Evolutionary conservation across 805 yeast genomes (phyloP).

Genomic region (Teunomyces funiuensis): DNA sequence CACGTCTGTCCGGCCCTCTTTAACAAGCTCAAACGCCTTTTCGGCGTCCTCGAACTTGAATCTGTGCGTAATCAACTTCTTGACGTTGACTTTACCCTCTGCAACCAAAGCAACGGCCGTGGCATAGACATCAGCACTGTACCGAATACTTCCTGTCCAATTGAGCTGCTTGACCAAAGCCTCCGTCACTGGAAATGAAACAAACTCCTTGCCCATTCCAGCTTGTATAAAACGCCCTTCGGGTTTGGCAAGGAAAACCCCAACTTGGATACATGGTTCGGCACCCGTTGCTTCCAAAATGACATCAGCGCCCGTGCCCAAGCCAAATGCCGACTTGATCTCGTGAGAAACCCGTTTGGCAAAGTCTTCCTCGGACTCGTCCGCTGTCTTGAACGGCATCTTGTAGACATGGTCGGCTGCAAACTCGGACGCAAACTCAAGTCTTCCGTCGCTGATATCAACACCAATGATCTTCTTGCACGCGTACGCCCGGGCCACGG

Average conservation of each 20-base stretch:
- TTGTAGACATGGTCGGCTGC: not conserved
- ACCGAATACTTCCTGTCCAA: not conserved
- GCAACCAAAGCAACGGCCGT: not conserved
- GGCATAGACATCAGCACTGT: not conserved
- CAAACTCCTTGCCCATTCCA: not conserved
- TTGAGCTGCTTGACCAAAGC: not conserved
- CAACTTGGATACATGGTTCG: not conserved
- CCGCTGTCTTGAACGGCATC: not conserved
- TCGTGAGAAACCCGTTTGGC: not conserved
- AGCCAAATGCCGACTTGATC: not conserved
- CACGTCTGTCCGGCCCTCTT: not conserved
- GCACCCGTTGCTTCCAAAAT: not conserved
- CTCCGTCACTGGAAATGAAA: not conserved
- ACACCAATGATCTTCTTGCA: not conserved
- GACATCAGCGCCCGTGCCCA: not conserved
- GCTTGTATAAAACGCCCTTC: not conserved
- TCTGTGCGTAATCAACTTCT: not conserved
- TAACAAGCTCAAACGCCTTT: not conserved
- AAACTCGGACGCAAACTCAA: not conserved
- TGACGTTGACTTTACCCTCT: not conserved
- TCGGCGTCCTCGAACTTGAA: not conserved
- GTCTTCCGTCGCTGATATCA: not conserved
- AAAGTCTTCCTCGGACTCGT: not conserved
- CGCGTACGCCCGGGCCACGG: not conserved
- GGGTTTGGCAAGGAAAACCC: not conserved